A percentile compares a stretch with the other conserved stretches of the same genome.
These are phyloP conservation scores for Pythium grandisporangium DNA, from an alignment of 352 stramenopile species.

Conservation along the genomic window DNA sequence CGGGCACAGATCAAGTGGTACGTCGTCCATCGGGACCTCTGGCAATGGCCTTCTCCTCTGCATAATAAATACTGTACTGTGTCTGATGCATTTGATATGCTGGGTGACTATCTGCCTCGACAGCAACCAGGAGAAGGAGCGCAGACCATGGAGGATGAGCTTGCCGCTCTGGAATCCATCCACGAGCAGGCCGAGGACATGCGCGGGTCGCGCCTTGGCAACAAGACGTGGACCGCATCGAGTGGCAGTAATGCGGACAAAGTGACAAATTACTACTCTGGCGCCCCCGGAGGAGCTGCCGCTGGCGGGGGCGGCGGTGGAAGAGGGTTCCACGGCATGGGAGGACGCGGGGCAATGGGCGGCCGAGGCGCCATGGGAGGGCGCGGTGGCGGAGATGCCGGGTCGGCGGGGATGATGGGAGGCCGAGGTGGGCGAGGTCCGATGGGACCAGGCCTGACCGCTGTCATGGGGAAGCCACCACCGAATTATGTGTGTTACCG, in stretches of 20 bases:
- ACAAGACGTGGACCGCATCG: constrained; percentile 79
- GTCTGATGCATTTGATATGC: too few species aligned
- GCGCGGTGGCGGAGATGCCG: constrained; percentile 8
- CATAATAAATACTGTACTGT: too few species aligned
- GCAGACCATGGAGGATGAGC: constrained; percentile 79
- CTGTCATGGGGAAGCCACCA: constrained; percentile 51
- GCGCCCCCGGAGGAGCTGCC: constrained; percentile 20
- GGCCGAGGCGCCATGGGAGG: constrained; percentile 32
- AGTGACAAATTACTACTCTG: constrained; percentile 72
- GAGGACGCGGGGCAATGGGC: constrained; percentile 24
- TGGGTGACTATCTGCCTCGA: constrained; percentile 4
- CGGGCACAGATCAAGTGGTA: neutral
- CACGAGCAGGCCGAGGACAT: constrained; percentile 80
- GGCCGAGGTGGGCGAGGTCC: constrained; percentile 13
- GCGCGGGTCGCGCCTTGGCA: constrained; percentile 59
- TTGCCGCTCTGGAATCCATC: constrained; percentile 76
- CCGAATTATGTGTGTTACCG: constrained; percentile 83
- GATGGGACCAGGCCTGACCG: constrained; percentile 8
- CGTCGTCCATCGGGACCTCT: neutral
- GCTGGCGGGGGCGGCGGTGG: constrained; percentile 25
- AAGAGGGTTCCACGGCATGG: constrained; percentile 12
- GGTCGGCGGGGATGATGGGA: neutral
- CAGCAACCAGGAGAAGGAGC: constrained; percentile 34
- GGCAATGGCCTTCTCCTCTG: too few species aligned
- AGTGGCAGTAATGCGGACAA: constrained; percentile 70